phyloP scores from a whole-genome alignment of 345 rosid species.

The Boechera retrofracta region DNA sequence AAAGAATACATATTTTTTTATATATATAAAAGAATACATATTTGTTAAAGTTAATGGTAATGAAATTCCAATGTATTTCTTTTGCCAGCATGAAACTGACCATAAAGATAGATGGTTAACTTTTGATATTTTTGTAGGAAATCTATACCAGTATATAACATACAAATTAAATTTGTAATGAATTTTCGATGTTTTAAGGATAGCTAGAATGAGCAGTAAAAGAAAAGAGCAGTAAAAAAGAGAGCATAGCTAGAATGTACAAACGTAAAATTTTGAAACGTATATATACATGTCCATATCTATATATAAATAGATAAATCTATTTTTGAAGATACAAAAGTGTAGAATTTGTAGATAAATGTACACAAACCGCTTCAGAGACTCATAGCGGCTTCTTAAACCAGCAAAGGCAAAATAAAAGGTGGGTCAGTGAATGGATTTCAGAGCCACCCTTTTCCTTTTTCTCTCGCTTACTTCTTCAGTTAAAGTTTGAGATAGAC shows the following conservation, averaged over 20 bases:
- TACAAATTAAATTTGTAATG: background rate
- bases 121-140: background rate
- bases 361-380: conserved; percentile 38
- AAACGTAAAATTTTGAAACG: background rate
- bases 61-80: background rate
- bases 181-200: conserved; percentile 3
- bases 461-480: conserved; percentile 50
- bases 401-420: conserved; percentile 47
- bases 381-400: conserved; percentile 43
- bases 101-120: conserved; percentile 6
- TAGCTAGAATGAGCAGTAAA: background rate
- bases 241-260: background rate
- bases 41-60: background rate
- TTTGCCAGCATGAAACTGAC: conserved; percentile 1
- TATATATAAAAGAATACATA: background rate
- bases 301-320: background rate
- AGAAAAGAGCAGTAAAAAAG: too few relatives aligned
- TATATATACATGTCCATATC: conserved; percentile 5
- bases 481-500: conserved; percentile 43
- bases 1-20: background rate
- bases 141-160: background rate
- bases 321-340: background rate
- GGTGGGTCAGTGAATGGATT: conserved; percentile 49
- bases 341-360: conserved; percentile 24
- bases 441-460: conserved; percentile 48